Base-by-base conservation (phyloP, 306 rosid species). In the Dryas alaskensis region DNA sequence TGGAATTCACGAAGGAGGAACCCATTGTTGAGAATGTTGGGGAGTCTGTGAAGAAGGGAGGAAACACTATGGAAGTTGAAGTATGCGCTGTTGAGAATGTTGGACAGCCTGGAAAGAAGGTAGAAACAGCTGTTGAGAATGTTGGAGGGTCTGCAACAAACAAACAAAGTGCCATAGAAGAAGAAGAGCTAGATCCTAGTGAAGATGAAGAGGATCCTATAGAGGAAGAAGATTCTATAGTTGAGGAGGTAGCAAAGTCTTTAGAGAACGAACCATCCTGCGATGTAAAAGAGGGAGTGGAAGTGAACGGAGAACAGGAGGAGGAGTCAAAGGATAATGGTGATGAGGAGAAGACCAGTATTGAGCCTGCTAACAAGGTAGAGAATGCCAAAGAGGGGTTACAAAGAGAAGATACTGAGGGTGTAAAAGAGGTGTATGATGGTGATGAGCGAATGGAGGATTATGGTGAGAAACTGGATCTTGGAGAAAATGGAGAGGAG, bases 401-500 rank as follows among this genome's bases (percentile, higher is more conserved):
- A 69, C 77, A 45, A 77, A 65, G 65, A 72, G 81, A 67, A 72
- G 79, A 76, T 80, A 74, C 71, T 65, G 71, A 72, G 76, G 55
- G 65, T 62, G 52, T 44, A 58, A 67, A 76, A 59, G 73, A 70
- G 10, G 5, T 71, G 80, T 52, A 22, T 77, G 78, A 59, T 52
- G 73, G 74, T 31, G 87, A 52, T 67, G 83, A 79, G 54, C 81
- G 68, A 53, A 17, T 43, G 52, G 80, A 65, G 22, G 79, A 73
- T 48, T 78, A 53, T n/a, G 76, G 74, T 27, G 89, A 82, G 66
- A 84, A 69, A 75, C 10, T 87, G 70, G 88, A 81, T 84, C 76
- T 67, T 81, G 89, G 80, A 62, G 87, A 85, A 72, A 85, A 78
- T 47, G 85, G 78, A 72, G 85, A 53, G 51, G 86, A 81, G 65